Evolutionary conservation across 2,329 filamentous ascomycete species (phyloP).

Genomic region (Chrysoporthe cubensis): DNA sequence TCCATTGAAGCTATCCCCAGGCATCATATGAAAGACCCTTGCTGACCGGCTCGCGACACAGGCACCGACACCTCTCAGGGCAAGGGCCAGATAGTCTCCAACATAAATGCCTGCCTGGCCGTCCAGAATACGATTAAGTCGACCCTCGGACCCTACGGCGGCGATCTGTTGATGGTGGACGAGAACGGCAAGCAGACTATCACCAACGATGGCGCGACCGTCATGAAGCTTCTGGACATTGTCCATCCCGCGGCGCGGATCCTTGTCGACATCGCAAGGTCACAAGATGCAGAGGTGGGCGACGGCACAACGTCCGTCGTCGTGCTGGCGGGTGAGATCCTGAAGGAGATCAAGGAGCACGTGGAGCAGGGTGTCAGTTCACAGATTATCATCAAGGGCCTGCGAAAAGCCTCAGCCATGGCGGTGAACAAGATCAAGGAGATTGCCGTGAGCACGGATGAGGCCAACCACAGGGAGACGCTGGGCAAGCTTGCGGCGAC

Average conservation of each 20-base stretch:
- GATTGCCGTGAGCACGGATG: conserved; percentile 84
- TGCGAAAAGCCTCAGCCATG: conserved; percentile 84
- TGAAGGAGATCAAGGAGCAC: conserved; percentile 95
- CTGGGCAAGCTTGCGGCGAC: conserved; percentile 88
- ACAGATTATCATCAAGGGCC: conserved; percentile 95
- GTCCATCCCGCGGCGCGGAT: conserved; percentile 97
- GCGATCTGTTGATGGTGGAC: conserved; percentile 94
- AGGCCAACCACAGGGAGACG: conserved; percentile 84
- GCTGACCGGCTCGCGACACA: conserved; percentile 44
- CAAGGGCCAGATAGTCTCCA: conserved; percentile 93
- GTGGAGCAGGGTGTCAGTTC: conserved; percentile 97
- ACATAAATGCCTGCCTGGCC: conserved; percentile 97
- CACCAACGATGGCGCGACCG: conserved; percentile 97
- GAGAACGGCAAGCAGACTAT: conserved; percentile 95
- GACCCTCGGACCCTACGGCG: conserved; percentile 94
- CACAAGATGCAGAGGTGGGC: conserved; percentile 98
- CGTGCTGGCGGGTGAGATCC: conserved; percentile 93
- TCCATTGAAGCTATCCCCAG: conserved; percentile 31
- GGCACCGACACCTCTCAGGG: conserved; percentile 97
- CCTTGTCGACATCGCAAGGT: conserved; percentile 96
- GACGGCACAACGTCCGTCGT: conserved; percentile 98
- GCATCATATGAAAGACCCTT: conserved; percentile 13
- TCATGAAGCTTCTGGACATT: conserved; percentile 99
- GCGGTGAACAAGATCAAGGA: conserved; percentile 99
- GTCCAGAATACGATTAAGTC: conserved; percentile 96